A percentile compares a stretch with the other conserved stretches of the same genome.
These are phyloP conservation scores for Phytophthora pluvialis DNA, from an alignment of 352 stramenopile genomes.

Conservation along the genomic window DNA sequence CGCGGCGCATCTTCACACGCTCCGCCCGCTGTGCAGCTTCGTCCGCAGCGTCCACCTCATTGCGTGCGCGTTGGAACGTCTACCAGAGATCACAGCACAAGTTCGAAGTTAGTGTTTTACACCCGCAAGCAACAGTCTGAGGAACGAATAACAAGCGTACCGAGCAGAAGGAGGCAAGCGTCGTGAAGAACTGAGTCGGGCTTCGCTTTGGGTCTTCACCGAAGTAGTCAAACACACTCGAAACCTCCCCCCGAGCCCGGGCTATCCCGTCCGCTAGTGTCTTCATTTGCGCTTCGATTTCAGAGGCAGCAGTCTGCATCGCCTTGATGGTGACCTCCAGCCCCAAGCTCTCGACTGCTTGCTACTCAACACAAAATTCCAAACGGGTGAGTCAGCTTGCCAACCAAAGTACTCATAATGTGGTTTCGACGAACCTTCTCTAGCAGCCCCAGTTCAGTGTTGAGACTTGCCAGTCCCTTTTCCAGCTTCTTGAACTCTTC, in stretches of 20 bases:
- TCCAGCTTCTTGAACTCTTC: constrained; percentile 72
- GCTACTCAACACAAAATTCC: constrained; percentile 20
- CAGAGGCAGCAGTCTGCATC: constrained; percentile 39
- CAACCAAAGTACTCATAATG: neutral
- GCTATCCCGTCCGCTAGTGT: constrained; percentile 45
- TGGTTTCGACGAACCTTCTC: constrained; percentile 41
- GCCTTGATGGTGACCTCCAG: constrained; percentile 39
- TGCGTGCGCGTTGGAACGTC: constrained; percentile 69
- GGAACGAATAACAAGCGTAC: constrained; percentile 24
- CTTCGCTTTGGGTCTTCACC: constrained; percentile 82
- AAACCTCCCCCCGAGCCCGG: constrained; percentile 58
- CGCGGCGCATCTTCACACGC: constrained; percentile 62
- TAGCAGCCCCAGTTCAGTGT: constrained; percentile 51
- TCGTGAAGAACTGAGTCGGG: constrained; percentile 79
- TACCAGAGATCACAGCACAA: constrained; percentile 13
- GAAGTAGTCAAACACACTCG: constrained; percentile 87
- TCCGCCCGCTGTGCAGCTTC: constrained; percentile 62
- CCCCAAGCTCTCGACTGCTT: constrained; percentile 32
- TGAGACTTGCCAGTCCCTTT: constrained; percentile 52
- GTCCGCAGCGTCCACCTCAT: constrained; percentile 75
- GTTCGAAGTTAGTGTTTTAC: neutral
- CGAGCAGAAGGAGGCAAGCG: constrained; percentile 81
- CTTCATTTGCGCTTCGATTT: constrained; percentile 59
- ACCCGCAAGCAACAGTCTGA: neutral
- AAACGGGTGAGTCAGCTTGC: constrained; percentile 8